A percentile compares a stretch with the other conserved stretches of the same genome.
Evolutionary conservation across 2,329 filamentous ascomycete genomes (phyloP).

Genomic region (Pseudocercospora ulei): DNA sequence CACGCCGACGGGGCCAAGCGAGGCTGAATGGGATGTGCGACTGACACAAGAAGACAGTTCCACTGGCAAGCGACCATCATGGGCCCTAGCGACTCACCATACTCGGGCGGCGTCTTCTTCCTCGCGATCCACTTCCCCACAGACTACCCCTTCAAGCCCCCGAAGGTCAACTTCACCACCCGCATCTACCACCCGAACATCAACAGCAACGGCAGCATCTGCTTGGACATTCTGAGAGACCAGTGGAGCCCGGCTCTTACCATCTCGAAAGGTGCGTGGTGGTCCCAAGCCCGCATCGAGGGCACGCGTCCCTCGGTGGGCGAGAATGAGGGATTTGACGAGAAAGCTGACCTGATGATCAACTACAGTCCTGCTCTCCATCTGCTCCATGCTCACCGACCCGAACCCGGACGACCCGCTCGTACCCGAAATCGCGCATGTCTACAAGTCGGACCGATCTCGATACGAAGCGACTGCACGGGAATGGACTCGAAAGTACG

Average conservation of each 20-base stretch:
- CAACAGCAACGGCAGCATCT: constrained; percentile 99
- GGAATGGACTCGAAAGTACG: constrained; percentile 99
- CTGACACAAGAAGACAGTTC: constrained; percentile 53
- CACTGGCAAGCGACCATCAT: constrained; percentile 99
- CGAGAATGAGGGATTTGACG: constrained; percentile 21
- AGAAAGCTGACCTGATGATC: constrained; percentile 17
- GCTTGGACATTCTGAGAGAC: constrained; percentile 93
- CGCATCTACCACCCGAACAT: constrained; percentile 99
- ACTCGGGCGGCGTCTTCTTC: constrained; percentile 98
- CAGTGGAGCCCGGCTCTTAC: constrained; percentile 98
- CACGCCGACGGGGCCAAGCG: constrained; percentile 10
- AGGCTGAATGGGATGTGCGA: constrained; percentile 10
- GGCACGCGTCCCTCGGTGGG: constrained; percentile 16
- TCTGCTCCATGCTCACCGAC: constrained; percentile 99
- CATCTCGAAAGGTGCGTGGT: constrained; percentile 76
- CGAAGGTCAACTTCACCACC: constrained; percentile 99
- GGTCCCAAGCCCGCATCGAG: constrained; percentile 4
- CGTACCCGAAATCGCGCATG: constrained; percentile 96
- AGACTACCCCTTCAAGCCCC: constrained; percentile 99
- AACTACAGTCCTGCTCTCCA: constrained; percentile 74
- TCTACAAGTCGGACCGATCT: constrained; percentile 97
- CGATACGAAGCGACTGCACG: constrained; percentile 92
- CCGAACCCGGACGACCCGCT: constrained; percentile 98
- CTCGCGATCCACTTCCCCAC: constrained; percentile 97
- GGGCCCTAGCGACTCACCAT: constrained; percentile 95